A percentile compares a stretch with the other conserved stretches of the same genome.
Evolutionary conservation across 805 yeast species (phyloP).

Genomic region (Lipomyces orientalis): DNA sequence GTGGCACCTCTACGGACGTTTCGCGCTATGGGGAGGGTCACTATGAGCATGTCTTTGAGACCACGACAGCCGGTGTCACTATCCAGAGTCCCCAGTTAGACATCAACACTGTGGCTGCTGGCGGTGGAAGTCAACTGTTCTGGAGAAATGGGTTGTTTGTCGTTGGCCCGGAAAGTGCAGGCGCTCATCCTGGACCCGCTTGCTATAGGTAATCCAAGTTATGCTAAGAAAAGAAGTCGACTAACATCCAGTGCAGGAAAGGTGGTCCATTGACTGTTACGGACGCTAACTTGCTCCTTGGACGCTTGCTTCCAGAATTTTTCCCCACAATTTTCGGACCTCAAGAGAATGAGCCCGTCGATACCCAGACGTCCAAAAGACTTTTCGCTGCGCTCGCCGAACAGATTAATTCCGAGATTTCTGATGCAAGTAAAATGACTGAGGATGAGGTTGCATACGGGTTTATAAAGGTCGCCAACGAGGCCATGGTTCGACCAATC

Average conservation of each 20-base stretch:
- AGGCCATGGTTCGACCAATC: slow-evolving; percentile 89
- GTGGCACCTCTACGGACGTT: slow-evolving; percentile 89
- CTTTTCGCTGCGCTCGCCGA: slow-evolving; percentile 62
- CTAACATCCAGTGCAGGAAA: slow-evolving; percentile 52
- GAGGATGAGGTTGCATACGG: slow-evolving; percentile 79
- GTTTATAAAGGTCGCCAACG: slow-evolving; percentile 81
- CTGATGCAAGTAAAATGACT: slow-evolving; percentile 50
- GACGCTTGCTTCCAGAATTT: slow-evolving; percentile 71
- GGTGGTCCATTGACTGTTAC: slow-evolving; percentile 85
- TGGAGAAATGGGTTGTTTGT: slow-evolving; percentile 75
- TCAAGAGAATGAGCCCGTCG: slow-evolving; percentile 72
- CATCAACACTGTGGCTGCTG: slow-evolving; percentile 83
- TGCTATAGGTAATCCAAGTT: slow-evolving; percentile 55
- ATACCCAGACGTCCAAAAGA: slow-evolving; percentile 55
- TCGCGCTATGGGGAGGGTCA: slow-evolving; percentile 72
- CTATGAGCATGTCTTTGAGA: slow-evolving; percentile 80
- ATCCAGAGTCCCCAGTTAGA: slow-evolving; percentile 85
- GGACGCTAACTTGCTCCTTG: slow-evolving; percentile 78
- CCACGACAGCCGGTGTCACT: slow-evolving; percentile 80
- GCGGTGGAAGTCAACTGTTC: slow-evolving; percentile 74
- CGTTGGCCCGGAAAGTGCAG: slow-evolving; percentile 87
- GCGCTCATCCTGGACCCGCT: slow-evolving; percentile 90
- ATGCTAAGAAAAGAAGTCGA: background rate
- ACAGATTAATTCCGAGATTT: slow-evolving; percentile 59
- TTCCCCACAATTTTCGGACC: slow-evolving; percentile 88